phyloP scores from a whole-genome alignment of 1,284 basidiomycete species.

The Cutaneotrichosporon dermatis region DNA sequence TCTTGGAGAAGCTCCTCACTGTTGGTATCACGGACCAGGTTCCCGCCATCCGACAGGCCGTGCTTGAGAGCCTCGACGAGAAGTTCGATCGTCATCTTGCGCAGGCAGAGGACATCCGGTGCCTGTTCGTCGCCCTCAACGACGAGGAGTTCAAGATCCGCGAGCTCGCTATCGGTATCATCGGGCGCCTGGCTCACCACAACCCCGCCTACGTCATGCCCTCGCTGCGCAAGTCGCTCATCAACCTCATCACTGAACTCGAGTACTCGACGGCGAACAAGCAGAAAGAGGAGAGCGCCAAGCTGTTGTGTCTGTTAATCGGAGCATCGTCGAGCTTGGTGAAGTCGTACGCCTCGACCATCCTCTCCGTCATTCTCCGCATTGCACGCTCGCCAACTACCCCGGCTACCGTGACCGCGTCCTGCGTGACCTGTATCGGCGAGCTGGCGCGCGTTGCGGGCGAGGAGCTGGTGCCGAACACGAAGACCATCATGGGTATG shows the following conservation, averaged over 20 bases:
- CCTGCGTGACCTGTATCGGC: slow-evolving; percentile 90
- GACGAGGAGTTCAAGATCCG: slow-evolving; percentile 95
- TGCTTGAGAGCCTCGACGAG: slow-evolving; percentile 82
- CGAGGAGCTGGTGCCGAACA: slow-evolving; percentile 79
- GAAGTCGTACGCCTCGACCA: slow-evolving; percentile 94
- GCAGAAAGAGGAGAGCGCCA: slow-evolving; percentile 80
- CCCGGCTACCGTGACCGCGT: slow-evolving; percentile 83
- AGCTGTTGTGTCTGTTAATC: slow-evolving; percentile 78
- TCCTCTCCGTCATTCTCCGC: slow-evolving; percentile 81
- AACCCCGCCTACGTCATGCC: slow-evolving; percentile 99
- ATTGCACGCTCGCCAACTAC: slow-evolving; percentile 72
- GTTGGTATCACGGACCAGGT: slow-evolving; percentile 95
- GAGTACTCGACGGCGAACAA: slow-evolving; percentile 93
- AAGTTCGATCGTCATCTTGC: slow-evolving; percentile 98
- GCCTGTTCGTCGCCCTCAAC: slow-evolving; percentile 94
- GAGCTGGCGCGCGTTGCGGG: slow-evolving; percentile 91
- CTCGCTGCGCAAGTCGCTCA: slow-evolving; percentile 88
- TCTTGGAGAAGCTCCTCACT: slow-evolving; percentile 92
- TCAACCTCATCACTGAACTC: slow-evolving; percentile 93
- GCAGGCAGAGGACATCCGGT: slow-evolving; percentile 95
- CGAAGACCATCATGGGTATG: slow-evolving; percentile 82
- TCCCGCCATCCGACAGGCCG: slow-evolving; percentile 71
- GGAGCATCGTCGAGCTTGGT: slow-evolving; percentile 89
- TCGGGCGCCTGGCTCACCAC: slow-evolving; percentile 89
- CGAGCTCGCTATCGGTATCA: slow-evolving; percentile 81